These are phyloP conservation scores for Olyra latifolia DNA, from an alignment of 176 grass and related monocot genomes.

Conservation along the genomic window DNA sequence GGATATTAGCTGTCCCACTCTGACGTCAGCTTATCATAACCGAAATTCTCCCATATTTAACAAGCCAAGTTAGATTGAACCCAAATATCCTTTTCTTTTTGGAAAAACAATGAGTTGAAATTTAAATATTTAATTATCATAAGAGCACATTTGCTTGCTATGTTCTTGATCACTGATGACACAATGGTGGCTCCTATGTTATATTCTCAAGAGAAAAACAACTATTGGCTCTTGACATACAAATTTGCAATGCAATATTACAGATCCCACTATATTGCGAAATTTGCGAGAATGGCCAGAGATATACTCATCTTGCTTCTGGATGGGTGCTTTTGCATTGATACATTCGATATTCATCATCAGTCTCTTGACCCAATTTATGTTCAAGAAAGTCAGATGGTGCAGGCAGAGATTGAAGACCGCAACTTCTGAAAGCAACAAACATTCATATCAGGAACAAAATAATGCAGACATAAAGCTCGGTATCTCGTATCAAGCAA, in stretches of 20 bases:
- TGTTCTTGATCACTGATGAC: background rate
- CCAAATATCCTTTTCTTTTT: background rate
- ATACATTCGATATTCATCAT: constrained; percentile 60
- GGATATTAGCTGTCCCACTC: background rate
- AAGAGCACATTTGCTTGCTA: background rate
- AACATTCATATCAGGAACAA: constrained; percentile 26
- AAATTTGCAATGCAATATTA: constrained; percentile 16
- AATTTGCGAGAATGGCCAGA: constrained; percentile 65
- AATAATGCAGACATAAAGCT: constrained; percentile 40
- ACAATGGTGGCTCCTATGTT: background rate
- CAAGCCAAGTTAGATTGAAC: background rate
- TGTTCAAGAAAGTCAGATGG: constrained; percentile 54
- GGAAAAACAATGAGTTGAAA: background rate
- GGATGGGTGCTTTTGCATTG: constrained; percentile 52
- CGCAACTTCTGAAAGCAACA: constrained; percentile 29
- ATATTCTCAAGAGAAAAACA: constrained; percentile 14
- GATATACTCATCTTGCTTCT: constrained; percentile 68
- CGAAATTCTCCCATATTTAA: background rate
- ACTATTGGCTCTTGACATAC: background rate
- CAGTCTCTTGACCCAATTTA: constrained; percentile 44
- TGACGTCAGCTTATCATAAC: background rate
- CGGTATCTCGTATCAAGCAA: constrained; percentile 63
- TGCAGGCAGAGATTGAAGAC: constrained; percentile 45
- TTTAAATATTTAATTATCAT: background rate
- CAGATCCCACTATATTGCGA: constrained; percentile 51